Evolutionary conservation across 1,139 yeast genomes (phyloP).

Genomic region (Zygosaccharomyces sapae): DNA sequence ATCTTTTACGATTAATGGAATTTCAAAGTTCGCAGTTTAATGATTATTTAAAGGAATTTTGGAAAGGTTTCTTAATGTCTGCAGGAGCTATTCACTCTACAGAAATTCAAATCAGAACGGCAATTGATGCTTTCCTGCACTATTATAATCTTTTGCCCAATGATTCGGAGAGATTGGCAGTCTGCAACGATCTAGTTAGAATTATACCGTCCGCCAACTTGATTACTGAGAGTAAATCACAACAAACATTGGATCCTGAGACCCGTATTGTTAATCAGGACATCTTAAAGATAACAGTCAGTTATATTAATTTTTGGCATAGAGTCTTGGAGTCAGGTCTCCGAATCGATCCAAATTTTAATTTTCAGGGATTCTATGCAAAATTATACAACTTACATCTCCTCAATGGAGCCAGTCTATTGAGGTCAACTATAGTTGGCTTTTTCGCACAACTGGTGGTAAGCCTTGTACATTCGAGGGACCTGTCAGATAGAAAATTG

Average conservation of each 20-base stretch:
- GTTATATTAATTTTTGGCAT: conserved; percentile 34
- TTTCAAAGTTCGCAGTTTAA: conserved; percentile 16
- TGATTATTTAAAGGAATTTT: conserved; percentile 37
- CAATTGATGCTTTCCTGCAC: conserved; percentile 43
- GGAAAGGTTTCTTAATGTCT: conserved; percentile 56
- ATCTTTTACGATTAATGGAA: conserved; percentile 15
- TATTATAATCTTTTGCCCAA: conserved; percentile 32
- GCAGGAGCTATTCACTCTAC: conserved; percentile 60
- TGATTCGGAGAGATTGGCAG: conserved; percentile 13
- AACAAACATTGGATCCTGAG: neutral
- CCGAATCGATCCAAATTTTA: conserved; percentile 38
- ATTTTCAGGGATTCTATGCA: conserved; percentile 43
- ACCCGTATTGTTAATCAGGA: conserved; percentile 19
- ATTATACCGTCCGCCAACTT: conserved; percentile 21
- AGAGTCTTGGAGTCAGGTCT: conserved; percentile 34
- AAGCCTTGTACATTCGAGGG: conserved; percentile 8
- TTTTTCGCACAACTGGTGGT: conserved; percentile 24
- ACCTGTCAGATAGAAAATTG: conserved; percentile 10
- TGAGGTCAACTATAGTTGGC: conserved; percentile 18
- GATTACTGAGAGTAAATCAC: conserved; percentile 26
- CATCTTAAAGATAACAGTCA: conserved; percentile 21
- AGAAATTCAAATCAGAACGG: conserved; percentile 44
- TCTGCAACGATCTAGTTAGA: conserved; percentile 22
- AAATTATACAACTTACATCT: conserved; percentile 54
- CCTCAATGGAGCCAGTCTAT: conserved; percentile 15